Conservation (phyloP, 2,329 filamentous ascomycete species). For the Alternaria triticina region DNA sequence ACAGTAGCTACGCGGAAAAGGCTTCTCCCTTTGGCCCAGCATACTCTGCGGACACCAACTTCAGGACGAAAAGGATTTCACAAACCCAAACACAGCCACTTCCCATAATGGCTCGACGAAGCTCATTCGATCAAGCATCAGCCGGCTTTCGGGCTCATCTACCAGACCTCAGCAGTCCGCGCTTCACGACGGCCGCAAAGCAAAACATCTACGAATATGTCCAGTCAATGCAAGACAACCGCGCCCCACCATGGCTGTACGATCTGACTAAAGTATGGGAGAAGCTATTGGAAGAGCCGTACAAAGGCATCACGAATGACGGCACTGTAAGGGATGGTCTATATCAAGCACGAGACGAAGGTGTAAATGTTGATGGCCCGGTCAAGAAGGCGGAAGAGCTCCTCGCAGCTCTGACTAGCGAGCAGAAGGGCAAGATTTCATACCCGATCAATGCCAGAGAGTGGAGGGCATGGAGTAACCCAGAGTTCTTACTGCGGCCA, state of each 20-base stretch:
- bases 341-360: constrained; percentile 69
- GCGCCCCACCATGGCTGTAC: constrained; percentile 68
- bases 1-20: neutral
- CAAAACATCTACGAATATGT: constrained; percentile 70
- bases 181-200: constrained; percentile 68
- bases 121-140: constrained; percentile 35
- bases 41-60: neutral
- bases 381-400: constrained; percentile 58
- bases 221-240: constrained; percentile 63
- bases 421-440: constrained; percentile 57
- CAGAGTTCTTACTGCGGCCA: constrained; percentile 72
- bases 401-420: constrained; percentile 54
- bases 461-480: constrained; percentile 76
- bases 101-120: constrained; percentile 23
- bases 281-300: constrained; percentile 64
- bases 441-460: constrained; percentile 73
- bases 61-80: neutral
- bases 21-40: neutral
- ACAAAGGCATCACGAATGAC: constrained; percentile 72
- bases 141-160: constrained; percentile 63
- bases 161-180: constrained; percentile 65
- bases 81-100: neutral
- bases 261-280: constrained; percentile 48
- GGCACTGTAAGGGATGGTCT: constrained; percentile 64
- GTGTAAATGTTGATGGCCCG: constrained; percentile 64